These are phyloP conservation scores for Lanzia echinophila DNA, from an alignment of 2,329 filamentous ascomycete species.

Conservation along the genomic window DNA sequence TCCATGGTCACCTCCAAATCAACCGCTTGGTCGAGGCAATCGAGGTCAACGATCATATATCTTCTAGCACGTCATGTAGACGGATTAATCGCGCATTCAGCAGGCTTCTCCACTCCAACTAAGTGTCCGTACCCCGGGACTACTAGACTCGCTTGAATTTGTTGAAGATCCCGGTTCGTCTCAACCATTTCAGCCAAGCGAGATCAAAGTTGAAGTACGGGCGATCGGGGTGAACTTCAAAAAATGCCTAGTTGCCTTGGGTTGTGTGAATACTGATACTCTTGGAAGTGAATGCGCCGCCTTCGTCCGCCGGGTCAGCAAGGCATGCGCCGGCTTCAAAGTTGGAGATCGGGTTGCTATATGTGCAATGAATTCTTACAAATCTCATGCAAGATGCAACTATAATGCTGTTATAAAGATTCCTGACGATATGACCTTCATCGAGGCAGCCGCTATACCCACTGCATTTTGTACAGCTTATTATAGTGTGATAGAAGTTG, in stretches of 20 bases:
- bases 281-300: conserved; percentile 13
- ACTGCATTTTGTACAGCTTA: conserved; percentile 37
- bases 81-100: no score
- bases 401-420: conserved; percentile 26
- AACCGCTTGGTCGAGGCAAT: no score
- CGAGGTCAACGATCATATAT: no score
- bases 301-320: conserved; percentile 12
- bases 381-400: conserved; percentile 20
- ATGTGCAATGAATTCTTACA: conserved; percentile 17
- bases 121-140: conserved; percentile 7
- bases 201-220: conserved; percentile 33
- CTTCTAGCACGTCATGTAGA: no score
- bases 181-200: conserved; percentile 17
- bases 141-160: conserved; percentile 14
- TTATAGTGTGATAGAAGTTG: conserved; percentile 37
- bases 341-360: conserved; percentile 15
- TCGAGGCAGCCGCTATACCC: conserved; percentile 35
- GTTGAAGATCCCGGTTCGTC: conserved; percentile 4
- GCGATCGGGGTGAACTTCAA: conserved; percentile 38
- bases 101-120: conserved; percentile 5
- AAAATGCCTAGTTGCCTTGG: conserved; percentile 35
- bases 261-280: conserved; percentile 11
- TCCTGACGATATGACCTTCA: conserved; percentile 34
- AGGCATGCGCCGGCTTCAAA: background rate
- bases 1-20: no score